Evolutionary conservation across 768 basidiomycete species (phyloP), one percentile per base, ranked within the genome.

Genomic region (Pleurotus ostreatus): DNA sequence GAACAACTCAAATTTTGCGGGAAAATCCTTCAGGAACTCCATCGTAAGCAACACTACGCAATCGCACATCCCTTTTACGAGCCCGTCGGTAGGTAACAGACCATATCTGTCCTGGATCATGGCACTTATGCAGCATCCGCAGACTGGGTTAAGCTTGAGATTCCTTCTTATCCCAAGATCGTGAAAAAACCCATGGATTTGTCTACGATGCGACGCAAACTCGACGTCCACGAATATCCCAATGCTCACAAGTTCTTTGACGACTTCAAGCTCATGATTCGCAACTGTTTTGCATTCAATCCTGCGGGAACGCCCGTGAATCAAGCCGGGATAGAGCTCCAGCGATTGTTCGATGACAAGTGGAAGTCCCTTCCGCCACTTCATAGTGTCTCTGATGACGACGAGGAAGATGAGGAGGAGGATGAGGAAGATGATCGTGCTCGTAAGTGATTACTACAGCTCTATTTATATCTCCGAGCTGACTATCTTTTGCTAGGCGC

Each of bases 141-240:
- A 94, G 94, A 97, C 68, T 85, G 86, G 72, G 74, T 85, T 43
- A 84, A 82, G 63, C 78, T 94, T 61, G 81, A 86, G 34, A 80
- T 98, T 46, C 96, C 95, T 0, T 76, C 80, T 16, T 99, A 99
- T 70, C 84, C 85, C 2, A 90, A 86, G 70, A 73, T 96, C 62
- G 78, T 99, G 68, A 96, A 94, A 78, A 86, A 84, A 64, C 97
- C 97, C 3, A 98, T 99, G 92, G 97, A 99, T 69, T 68, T 99
- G 57, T 80, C 84, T 9, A 94, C 92, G 7, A 94, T 99, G 78
- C 84, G 85, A 62, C 82, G 75, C 68, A 96, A 94, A 71, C 78
- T 99, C 47, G 89, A 94, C 41, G 76, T 75, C 34, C 77, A 80
- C 51, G 84, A 88, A 59, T 99, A 98, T 67, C 61, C 80, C 1